These are phyloP conservation scores for Serendipita sp. DNA, from an alignment of 768 basidiomycete genomes.

Conservation along the genomic window DNA sequence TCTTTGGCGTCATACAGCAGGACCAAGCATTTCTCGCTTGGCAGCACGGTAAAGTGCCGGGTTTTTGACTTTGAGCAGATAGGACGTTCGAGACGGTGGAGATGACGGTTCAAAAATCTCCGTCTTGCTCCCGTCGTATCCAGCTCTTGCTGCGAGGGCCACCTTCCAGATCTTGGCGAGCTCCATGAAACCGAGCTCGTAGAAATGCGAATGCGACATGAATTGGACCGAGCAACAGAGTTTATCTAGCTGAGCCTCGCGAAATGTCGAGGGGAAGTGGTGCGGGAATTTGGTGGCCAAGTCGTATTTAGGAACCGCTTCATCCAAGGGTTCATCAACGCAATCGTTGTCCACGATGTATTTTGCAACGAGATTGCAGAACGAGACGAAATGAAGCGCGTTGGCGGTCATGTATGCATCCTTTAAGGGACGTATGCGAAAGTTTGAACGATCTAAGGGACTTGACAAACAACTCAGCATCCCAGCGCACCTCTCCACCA, in stretches of 20 bases:
- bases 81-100: neutral
- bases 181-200: neutral
- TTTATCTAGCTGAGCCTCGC: neutral
- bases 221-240: neutral
- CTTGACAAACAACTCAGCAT: neutral
- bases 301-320: neutral
- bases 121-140: neutral
- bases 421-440: neutral
- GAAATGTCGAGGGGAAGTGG: neutral
- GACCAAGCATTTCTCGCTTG: neutral
- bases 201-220: neutral
- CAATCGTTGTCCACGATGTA: neutral
- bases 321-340: neutral
- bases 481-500: no score
- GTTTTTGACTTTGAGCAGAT: conserved; percentile 4
- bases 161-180: conserved; percentile 3
- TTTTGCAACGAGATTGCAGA: neutral
- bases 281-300: neutral
- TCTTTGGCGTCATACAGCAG: no score
- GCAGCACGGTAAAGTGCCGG: neutral
- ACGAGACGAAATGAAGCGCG: neutral
- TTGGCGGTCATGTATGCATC: neutral
- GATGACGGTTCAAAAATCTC: neutral
- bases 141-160: neutral
- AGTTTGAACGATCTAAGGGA: neutral